phyloP scores from a whole-genome alignment of 2,329 filamentous ascomycete species.

The Fusarium lateritium region DNA sequence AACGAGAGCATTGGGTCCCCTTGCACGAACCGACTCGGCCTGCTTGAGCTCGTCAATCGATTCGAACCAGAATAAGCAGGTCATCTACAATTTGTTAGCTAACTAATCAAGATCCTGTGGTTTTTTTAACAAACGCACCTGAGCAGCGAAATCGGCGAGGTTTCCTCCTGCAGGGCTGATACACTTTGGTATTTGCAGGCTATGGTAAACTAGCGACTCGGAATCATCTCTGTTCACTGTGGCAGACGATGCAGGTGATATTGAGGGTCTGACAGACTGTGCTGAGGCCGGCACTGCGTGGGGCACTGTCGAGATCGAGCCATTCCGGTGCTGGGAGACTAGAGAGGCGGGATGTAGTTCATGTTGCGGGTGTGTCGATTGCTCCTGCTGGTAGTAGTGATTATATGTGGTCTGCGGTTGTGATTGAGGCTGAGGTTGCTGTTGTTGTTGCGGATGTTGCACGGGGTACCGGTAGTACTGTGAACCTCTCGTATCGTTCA shows the following conservation, averaged over 20 bases:
- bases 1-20: constrained; percentile 58
- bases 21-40: constrained; percentile 73
- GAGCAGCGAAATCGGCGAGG: constrained; percentile 85
- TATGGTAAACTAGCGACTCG: constrained; percentile 67
- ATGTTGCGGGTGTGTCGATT: constrained; percentile 19
- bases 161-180: constrained; percentile 83
- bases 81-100: constrained; percentile 74
- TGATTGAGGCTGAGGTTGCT: constrained; percentile 25
- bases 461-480: constrained; percentile 53
- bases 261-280: constrained; percentile 56
- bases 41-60: constrained; percentile 82
- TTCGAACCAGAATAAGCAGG: constrained; percentile 98
- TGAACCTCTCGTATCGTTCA: constrained; percentile 54
- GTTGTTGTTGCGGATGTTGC: constrained; percentile 43
- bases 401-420: constrained; percentile 29
- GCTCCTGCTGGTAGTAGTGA: constrained; percentile 35
- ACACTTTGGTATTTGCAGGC: constrained; percentile 79
- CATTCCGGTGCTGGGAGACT: constrained; percentile 35
- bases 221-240: constrained; percentile 55
- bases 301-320: constrained; percentile 36
- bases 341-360: constrained; percentile 32
- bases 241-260: constrained; percentile 53
- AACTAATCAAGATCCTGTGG: not conserved
- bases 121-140: constrained; percentile 67
- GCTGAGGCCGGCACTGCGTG: constrained; percentile 40